phyloP scores from a whole-genome alignment of 768 basidiomycete genomes.

The Auricularia auricula-judae region DNA sequence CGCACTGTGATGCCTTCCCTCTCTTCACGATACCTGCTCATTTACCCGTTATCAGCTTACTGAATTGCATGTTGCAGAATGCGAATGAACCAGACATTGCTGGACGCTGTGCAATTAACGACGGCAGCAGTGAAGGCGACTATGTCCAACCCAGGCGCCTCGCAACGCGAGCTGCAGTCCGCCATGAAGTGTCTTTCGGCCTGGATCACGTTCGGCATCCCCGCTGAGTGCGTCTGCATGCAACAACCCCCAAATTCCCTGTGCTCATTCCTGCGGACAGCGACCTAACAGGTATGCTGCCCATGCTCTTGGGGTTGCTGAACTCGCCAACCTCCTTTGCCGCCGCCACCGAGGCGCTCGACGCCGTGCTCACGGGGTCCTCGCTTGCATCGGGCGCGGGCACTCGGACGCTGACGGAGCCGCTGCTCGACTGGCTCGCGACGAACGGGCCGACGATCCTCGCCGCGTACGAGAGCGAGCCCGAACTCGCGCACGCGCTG shows the following conservation, averaged over 20 bases:
- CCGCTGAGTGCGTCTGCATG: constrained; percentile 38
- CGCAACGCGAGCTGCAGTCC: constrained; percentile 43
- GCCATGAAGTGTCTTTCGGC: constrained; percentile 73
- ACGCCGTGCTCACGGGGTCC: constrained; percentile 70
- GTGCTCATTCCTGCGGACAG: constrained; percentile 22
- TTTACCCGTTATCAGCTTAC: too few relatives aligned
- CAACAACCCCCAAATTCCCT: background rate
- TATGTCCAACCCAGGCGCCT: constrained; percentile 35
- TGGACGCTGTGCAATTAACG: constrained; percentile 60
- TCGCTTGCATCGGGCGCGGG: constrained; percentile 61
- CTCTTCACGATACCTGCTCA: too few relatives aligned
- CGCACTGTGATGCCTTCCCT: too few relatives aligned
- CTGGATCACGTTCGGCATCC: constrained; percentile 63
- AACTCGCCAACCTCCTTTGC: constrained; percentile 44
- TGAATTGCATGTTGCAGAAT: constrained; percentile 26
- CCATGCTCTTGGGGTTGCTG: constrained; percentile 48
- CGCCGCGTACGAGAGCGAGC: constrained; percentile 22
- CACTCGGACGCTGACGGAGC: constrained; percentile 65
- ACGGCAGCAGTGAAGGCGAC: constrained; percentile 46
- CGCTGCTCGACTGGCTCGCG: constrained; percentile 71
- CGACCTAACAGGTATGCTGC: constrained; percentile 46
- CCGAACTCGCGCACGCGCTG: constrained; percentile 51
- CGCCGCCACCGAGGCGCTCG: constrained; percentile 56
- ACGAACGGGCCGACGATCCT: constrained; percentile 40
- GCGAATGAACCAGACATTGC: constrained; percentile 54